A percentile compares a stretch with the other conserved stretches of the same genome.
Conservation (phyloP, 257 asterid species). For the Fraxinus quadrangulata region DNA sequence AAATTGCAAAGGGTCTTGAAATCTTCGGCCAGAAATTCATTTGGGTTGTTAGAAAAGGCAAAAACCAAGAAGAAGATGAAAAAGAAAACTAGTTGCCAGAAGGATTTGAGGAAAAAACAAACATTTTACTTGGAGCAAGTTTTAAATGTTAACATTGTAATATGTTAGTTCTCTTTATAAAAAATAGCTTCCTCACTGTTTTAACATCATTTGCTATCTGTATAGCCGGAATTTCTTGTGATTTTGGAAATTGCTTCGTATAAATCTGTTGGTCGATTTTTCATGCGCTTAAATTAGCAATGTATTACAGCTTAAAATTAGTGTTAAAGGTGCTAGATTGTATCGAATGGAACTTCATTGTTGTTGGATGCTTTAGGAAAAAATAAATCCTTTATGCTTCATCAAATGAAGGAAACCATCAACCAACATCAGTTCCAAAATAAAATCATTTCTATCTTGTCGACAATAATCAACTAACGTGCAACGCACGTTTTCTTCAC, state of each 20-base stretch:
- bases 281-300: conserved; percentile 16
- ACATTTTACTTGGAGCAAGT: conserved; percentile 19
- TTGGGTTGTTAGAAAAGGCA: too few species aligned
- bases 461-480: too few species aligned
- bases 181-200: neutral
- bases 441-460: too few species aligned
- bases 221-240: conserved; percentile 1
- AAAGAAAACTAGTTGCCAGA: conserved; percentile 37
- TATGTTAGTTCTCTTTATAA: neutral
- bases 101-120: conserved; percentile 28
- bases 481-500: too few species aligned
- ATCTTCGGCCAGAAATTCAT: conserved; percentile 36
- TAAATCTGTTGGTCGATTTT: conserved; percentile 6
- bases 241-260: neutral
- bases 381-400: too few species aligned
- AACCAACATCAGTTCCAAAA: too few species aligned
- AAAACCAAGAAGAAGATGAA: neutral
- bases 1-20: too few species aligned
- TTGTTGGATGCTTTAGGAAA: too few species aligned
- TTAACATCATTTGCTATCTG: too few species aligned
- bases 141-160: conserved; percentile 18
- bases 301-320: conserved; percentile 66
- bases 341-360: too few species aligned
- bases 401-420: too few species aligned
- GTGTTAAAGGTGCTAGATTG: conserved; percentile 34